A percentile compares a stretch with the other conserved stretches of the same genome.
Conservation (phyloP, 768 basidiomycete genomes). For the Suillus decipiens region DNA sequence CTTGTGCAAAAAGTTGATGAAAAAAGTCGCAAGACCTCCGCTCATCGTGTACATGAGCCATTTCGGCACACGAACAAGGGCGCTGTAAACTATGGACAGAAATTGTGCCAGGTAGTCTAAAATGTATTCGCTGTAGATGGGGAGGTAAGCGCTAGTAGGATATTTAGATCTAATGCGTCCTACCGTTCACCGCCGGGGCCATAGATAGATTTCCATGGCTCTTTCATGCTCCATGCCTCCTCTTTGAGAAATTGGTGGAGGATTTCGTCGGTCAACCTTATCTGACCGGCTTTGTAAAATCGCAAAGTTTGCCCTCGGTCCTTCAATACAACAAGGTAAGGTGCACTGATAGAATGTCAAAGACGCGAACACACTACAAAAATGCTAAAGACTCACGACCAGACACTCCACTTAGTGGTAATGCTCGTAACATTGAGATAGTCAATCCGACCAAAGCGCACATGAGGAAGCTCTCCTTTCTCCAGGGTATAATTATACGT, state of each 20-base stretch:
- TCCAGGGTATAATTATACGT: conserved; percentile 65
- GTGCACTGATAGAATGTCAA: conserved; percentile 54
- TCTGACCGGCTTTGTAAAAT: conserved; percentile 68
- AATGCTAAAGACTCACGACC: conserved; percentile 60
- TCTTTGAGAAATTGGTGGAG: conserved; percentile 67
- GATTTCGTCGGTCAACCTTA: conserved; percentile 59
- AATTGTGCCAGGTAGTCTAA: conserved; percentile 58
- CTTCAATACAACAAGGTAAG: conserved; percentile 67
- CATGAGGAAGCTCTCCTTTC: conserved; percentile 63
- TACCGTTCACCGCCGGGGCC: conserved; percentile 80
- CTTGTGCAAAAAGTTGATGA: conserved; percentile 66
- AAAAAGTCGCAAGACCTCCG: conserved; percentile 64
- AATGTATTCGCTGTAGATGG: conserved; percentile 57
- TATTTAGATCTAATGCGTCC: conserved; percentile 15
- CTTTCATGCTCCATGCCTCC: conserved; percentile 61
- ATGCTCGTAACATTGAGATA: conserved; percentile 81
- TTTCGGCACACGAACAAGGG: conserved; percentile 58
- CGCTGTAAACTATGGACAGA: conserved; percentile 53
- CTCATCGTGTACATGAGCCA: conserved; percentile 71
- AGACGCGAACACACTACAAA: conserved; percentile 4
- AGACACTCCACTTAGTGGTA: conserved; percentile 85
- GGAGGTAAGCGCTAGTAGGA: conserved; percentile 14
- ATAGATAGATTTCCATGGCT: conserved; percentile 68
- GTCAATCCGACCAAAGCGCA: conserved; percentile 86
- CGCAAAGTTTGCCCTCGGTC: conserved; percentile 79